Conservation (phyloP, 2,329 filamentous ascomycete genomes). For the Diaporthe citri region DNA sequence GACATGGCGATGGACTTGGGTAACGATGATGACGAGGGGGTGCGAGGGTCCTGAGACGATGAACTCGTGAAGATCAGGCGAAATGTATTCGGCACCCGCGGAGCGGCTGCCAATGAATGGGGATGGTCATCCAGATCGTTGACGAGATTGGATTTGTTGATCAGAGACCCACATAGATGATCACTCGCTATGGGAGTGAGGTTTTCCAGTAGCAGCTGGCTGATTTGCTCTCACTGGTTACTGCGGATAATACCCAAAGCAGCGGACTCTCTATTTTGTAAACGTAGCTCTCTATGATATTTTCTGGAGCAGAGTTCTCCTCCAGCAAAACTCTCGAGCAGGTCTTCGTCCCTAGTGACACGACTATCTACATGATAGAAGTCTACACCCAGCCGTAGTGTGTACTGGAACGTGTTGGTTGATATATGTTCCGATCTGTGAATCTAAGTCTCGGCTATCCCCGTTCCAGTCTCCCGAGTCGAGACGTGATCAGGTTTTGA, state of each 20-base stretch:
- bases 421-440: background rate
- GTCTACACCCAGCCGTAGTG: background rate
- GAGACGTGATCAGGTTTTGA: background rate
- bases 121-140: background rate
- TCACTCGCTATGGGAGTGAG: background rate
- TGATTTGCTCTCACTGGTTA: background rate
- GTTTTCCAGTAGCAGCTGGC: background rate
- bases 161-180: background rate
- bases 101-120: background rate
- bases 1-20: background rate
- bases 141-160: background rate
- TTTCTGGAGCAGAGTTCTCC: background rate
- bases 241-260: background rate
- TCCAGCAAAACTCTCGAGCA: background rate
- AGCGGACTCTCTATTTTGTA: background rate
- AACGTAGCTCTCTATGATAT: background rate
- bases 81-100: too few relatives aligned
- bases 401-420: background rate
- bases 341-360: background rate
- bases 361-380: too few relatives aligned
- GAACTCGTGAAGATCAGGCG: background rate
- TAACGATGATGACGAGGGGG: background rate
- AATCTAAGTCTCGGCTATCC: background rate
- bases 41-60: background rate
- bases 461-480: background rate